These are phyloP conservation scores for Coprinopsis marcescibilis DNA, from an alignment of 768 basidiomycete species.

Conservation along the genomic window DNA sequence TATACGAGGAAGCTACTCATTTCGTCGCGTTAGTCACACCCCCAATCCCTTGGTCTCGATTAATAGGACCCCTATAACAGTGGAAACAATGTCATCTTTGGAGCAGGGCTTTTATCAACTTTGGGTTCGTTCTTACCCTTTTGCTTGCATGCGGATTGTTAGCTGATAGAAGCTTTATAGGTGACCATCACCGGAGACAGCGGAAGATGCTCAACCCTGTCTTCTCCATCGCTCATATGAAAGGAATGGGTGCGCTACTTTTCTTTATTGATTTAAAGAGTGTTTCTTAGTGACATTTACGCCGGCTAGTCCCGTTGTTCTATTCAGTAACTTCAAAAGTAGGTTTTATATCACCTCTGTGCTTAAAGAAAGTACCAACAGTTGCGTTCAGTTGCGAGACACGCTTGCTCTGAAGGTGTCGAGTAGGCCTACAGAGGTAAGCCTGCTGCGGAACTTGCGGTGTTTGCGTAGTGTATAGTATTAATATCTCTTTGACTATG, in stretches of 20 bases:
- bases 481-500: constrained; percentile 8
- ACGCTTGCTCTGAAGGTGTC: constrained; percentile 19
- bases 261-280: neutral
- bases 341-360: neutral
- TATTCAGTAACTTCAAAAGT: constrained; percentile 21
- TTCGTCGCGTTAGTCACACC: constrained; percentile 21
- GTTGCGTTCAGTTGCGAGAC: constrained; percentile 23
- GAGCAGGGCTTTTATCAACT: constrained; percentile 18
- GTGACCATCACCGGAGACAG: constrained; percentile 36
- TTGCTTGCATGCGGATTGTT: neutral
- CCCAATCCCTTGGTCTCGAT: neutral
- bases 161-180: constrained; percentile 13
- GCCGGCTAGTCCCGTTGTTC: constrained; percentile 23
- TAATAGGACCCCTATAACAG: constrained; percentile 9
- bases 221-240: constrained; percentile 37
- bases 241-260: constrained; percentile 22
- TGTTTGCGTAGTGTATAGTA: neutral
- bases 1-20: constrained; percentile 23
- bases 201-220: constrained; percentile 41
- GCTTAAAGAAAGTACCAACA: neutral
- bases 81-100: constrained; percentile 14
- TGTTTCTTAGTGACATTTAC: neutral
- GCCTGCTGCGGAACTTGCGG: no score
- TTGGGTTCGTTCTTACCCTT: constrained; percentile 9
- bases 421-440: constrained; percentile 26